Conservation (phyloP, 2,329 filamentous ascomycete species). For the Ophiostoma perfectum region DNA sequence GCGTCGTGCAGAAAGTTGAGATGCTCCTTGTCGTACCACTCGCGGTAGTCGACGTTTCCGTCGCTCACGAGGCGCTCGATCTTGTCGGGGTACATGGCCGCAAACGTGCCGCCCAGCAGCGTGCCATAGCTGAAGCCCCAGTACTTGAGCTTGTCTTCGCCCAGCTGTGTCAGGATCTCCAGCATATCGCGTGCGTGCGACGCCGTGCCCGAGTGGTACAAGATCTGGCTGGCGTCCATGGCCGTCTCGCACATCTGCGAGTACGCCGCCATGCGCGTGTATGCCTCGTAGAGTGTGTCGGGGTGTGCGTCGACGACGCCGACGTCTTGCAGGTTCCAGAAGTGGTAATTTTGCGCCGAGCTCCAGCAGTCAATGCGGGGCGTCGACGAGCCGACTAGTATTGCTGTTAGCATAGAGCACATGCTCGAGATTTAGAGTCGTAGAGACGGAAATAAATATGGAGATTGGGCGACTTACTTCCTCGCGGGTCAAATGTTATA, state of each 20-base stretch:
- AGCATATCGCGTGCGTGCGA: slow-evolving; percentile 46
- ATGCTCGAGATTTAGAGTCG: too few relatives aligned
- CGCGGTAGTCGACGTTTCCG: slow-evolving; percentile 50
- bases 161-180: slow-evolving; percentile 41
- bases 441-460: too few relatives aligned
- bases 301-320: slow-evolving; percentile 44
- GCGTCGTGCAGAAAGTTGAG: slow-evolving; percentile 49
- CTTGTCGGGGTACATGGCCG: slow-evolving; percentile 47
- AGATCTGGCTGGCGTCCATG: slow-evolving; percentile 35
- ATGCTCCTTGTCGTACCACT: slow-evolving; percentile 45
- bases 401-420: too few relatives aligned
- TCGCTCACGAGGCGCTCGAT: slow-evolving; percentile 49
- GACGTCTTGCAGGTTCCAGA: slow-evolving; percentile 42
- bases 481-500: slow-evolving; percentile 48
- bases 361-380: slow-evolving; percentile 50
- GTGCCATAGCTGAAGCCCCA: slow-evolving; percentile 55
- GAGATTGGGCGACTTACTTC: slow-evolving; percentile 32
- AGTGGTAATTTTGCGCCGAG: slow-evolving; percentile 37
- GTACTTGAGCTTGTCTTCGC: slow-evolving; percentile 42
- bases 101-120: slow-evolving; percentile 48
- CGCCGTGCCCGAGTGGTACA: slow-evolving; percentile 41
- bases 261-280: slow-evolving; percentile 39
- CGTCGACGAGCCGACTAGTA: slow-evolving; percentile 42
- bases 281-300: slow-evolving; percentile 43
- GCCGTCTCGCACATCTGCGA: slow-evolving; percentile 41